A percentile compares a stretch with the other conserved stretches of the same genome.
phyloP scores from a whole-genome alignment of 1,284 basidiomycete species.

The Puccinia sorghi region DNA sequence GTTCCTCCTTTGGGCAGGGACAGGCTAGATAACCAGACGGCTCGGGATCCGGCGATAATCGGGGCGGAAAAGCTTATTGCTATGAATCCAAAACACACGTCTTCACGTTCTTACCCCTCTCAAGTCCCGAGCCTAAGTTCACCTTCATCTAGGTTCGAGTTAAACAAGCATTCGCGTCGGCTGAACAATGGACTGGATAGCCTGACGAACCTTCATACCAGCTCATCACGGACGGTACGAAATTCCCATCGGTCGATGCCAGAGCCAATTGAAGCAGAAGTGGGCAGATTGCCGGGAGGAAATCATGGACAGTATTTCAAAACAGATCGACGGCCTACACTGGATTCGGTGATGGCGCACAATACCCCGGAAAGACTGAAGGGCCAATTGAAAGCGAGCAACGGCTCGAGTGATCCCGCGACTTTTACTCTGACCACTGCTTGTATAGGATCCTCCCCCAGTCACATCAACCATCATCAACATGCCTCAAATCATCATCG shows the following conservation, averaged over 20 bases:
- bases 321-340: conserved; percentile 34
- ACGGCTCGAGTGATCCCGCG: background rate
- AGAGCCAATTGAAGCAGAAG: background rate
- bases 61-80: conserved; percentile 27
- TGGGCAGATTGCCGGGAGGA: background rate
- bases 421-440: conserved; percentile 25
- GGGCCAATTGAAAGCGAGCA: conserved; percentile 6
- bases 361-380: conserved; percentile 32
- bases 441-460: conserved; percentile 26
- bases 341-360: conserved; percentile 45
- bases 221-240: conserved; percentile 20
- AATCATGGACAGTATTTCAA: conserved; percentile 14
- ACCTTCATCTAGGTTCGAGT: conserved; percentile 20
- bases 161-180: conserved; percentile 11
- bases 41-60: conserved; percentile 8
- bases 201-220: conserved; percentile 7
- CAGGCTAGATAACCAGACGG: conserved; percentile 7
- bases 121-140: conserved; percentile 9
- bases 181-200: conserved; percentile 1
- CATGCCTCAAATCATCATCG: conserved; percentile 5
- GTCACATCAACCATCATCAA: conserved; percentile 5
- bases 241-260: conserved; percentile 9
- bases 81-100: background rate
- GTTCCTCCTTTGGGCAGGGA: background rate
- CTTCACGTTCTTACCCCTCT: conserved; percentile 10